Evolutionary conservation across 495 filamentous ascomycete species (phyloP).

Genomic region (Clavariopsis aquatica): DNA sequence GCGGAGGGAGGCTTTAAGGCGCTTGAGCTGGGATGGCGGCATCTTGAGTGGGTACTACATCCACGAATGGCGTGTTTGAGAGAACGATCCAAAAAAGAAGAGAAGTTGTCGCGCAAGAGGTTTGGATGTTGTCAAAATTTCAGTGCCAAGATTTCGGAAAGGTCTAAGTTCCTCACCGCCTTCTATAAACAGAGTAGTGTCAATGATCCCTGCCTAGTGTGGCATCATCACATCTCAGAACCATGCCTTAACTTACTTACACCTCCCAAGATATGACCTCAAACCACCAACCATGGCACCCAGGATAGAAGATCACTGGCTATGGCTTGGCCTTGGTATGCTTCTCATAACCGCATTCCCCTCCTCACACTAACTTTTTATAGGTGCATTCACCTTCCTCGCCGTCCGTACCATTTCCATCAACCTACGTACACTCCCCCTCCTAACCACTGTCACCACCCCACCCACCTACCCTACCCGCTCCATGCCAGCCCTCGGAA

Average conservation of each 20-base stretch:
- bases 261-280: constrained; percentile 13
- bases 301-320: constrained; percentile 43
- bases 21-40: constrained; percentile 94
- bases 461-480: not conserved
- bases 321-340: constrained; percentile 44
- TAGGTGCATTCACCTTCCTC: constrained; percentile 41
- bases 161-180: constrained; percentile 20
- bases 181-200: not conserved
- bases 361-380: not conserved
- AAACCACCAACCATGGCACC: constrained; percentile 34
- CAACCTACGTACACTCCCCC: constrained; percentile 36
- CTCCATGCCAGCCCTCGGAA: not conserved
- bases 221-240: constrained; percentile 2
- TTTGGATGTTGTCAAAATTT: constrained; percentile 19
- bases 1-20: constrained; percentile 82
- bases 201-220: not conserved
- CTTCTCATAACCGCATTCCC: not conserved
- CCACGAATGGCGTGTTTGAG: not conserved
- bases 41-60: constrained; percentile 50
- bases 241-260: not conserved
- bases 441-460: constrained; percentile 29
- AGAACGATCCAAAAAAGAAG: not conserved
- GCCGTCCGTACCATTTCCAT: constrained; percentile 35
- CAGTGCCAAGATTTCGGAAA: constrained; percentile 22
- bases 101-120: not conserved